Conservation (phyloP, 1,139 yeast species). For the Pichia kudriavzevii region DNA sequence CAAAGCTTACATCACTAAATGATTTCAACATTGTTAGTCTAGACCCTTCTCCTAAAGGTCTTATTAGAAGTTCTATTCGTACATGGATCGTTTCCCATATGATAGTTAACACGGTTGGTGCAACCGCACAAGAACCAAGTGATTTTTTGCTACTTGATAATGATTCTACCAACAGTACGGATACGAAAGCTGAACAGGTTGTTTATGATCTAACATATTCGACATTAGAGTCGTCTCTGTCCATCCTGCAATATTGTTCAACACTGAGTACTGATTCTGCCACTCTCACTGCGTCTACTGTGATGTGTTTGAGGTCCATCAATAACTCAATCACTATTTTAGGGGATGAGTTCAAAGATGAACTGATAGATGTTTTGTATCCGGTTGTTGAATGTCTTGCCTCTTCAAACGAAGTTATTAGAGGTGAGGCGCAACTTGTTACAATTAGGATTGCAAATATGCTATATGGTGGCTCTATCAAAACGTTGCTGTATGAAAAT, state of each 20-base stretch:
- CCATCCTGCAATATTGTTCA: slow-evolving; percentile 13
- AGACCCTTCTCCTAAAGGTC: too few species aligned
- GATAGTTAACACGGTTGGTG: not conserved
- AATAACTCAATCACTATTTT: slow-evolving; percentile 33
- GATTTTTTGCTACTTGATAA: slow-evolving; percentile 25
- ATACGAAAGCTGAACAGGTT: not conserved
- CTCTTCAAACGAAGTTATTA: slow-evolving; percentile 34
- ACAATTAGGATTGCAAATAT: slow-evolving; percentile 40
- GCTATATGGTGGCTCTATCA: slow-evolving; percentile 52
- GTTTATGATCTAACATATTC: slow-evolving; percentile 11
- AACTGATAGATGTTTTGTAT: slow-evolving; percentile 47
- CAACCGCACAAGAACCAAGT: slow-evolving; percentile 9
- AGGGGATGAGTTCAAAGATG: slow-evolving; percentile 36
- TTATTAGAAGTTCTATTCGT: slow-evolving; percentile 12
- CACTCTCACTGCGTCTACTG: slow-evolving; percentile 12
- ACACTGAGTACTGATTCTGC: slow-evolving; percentile 5
- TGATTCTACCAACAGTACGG: slow-evolving; percentile 6
- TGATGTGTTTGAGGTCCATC: slow-evolving; percentile 36
- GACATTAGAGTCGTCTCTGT: slow-evolving; percentile 15
- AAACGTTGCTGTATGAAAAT: slow-evolving; percentile 51
- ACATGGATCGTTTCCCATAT: slow-evolving; percentile 19
- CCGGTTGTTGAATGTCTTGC: slow-evolving; percentile 51
- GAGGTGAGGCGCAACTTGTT: slow-evolving; percentile 41
- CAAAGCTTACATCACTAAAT: not conserved
- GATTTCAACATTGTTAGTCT: not conserved